These are phyloP conservation scores for Priceomyces fermenticarens DNA, from an alignment of 805 yeast species.

Conservation along the genomic window DNA sequence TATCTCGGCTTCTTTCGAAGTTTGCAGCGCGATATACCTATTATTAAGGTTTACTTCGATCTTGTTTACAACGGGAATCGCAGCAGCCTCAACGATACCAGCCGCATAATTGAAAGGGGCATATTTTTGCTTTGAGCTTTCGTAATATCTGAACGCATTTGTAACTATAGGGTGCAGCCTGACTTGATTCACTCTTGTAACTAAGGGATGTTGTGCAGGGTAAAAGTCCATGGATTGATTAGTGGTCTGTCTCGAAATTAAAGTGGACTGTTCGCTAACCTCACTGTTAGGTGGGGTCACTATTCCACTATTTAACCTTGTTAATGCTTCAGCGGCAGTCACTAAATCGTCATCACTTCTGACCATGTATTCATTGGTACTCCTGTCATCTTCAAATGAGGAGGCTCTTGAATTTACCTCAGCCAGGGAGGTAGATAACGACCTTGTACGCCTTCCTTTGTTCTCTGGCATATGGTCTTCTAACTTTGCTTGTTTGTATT, in stretches of 20 bases:
- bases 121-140: conserved; percentile 42
- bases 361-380: too few relatives aligned
- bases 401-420: too few relatives aligned
- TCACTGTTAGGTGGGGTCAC: conserved; percentile 16
- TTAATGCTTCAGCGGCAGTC: conserved; percentile 40
- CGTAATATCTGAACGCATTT: conserved; percentile 48
- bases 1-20: conserved; percentile 13
- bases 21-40: conserved; percentile 29
- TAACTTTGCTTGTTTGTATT: too few relatives aligned
- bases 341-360: conserved; percentile 16
- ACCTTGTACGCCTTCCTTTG: not conserved
- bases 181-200: conserved; percentile 35
- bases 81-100: conserved; percentile 55
- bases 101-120: conserved; percentile 59
- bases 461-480: too few relatives aligned
- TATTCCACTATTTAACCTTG: conserved; percentile 27
- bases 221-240: not conserved
- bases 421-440: conserved; percentile 1
- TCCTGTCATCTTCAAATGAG: too few relatives aligned
- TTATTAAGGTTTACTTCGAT: conserved; percentile 45
- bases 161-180: conserved; percentile 42
- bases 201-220: conserved; percentile 31
- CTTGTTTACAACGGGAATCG: conserved; percentile 50
- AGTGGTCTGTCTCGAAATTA: conserved; percentile 1
- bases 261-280: not conserved